Evolutionary conservation across 768 basidiomycete species (phyloP), one percentile per base, ranked within the genome.

Genomic region (Tylopilus plumbeoviolaceoides): DNA sequence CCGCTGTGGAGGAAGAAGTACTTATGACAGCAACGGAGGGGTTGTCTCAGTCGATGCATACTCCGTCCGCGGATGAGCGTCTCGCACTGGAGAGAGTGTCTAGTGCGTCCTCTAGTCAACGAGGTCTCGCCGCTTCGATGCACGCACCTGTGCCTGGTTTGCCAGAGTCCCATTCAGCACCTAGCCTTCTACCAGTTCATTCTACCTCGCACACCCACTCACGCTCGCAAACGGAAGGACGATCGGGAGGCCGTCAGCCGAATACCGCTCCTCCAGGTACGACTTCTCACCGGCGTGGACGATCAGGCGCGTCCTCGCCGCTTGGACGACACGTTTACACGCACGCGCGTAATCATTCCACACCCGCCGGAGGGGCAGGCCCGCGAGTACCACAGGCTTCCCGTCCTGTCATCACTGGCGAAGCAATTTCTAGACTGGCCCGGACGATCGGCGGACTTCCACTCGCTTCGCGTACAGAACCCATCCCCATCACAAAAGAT

Each of bases 341-440:
- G 12, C 70, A 79, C 48, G 63, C 75, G 7, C 81, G 87, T 38
- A 85, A 82, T 40, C 85, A 85, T 57, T 89, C 88, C 0, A 77
- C 85, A 8, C 78, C 83, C 44, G 64, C 73, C 1, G 68, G 75
- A 51, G 62, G 55, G 50, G 61, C 60, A 38, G 67, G 63, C 36
- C 70, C 77, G 45, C 78, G 81, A 21, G 48, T 66, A 18, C 66
- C 71, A 17, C 79, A 82, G 56, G 55, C 72, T 31, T 74, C 58
- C 12, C 78, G 89, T 10, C 89, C 89, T n/a, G 76, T 90, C 41
- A 78, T 91, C 59, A 85, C 85, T 6, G 83, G 76, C 12, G 87
- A 85, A 46, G 89, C 87, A 3, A 78, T 89, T 47, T 83, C 87
- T 12, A 75, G 75, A 52, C 66, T 91, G 30, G 83, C 81, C 25